These are phyloP conservation scores for Apiospora hydei DNA, from an alignment of 2,329 filamentous ascomycete species.

Conservation along the genomic window DNA sequence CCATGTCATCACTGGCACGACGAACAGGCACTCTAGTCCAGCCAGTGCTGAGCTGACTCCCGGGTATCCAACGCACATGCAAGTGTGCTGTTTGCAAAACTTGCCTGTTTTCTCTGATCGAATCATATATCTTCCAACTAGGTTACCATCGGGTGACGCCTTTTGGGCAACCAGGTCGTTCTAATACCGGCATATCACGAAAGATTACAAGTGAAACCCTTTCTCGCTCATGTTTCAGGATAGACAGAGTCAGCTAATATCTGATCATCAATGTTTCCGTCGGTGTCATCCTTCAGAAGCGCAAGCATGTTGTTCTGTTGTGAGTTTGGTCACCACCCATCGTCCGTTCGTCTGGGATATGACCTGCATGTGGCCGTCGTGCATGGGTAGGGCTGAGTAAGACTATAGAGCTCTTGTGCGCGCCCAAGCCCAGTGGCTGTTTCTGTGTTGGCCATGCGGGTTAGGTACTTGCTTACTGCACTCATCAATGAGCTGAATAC, in stretches of 20 bases:
- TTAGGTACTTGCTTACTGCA: not conserved
- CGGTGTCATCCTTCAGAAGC: not conserved
- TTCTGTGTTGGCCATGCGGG: too few species aligned
- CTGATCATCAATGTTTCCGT: too few species aligned
- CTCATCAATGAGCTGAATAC: not conserved
- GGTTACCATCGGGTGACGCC: not conserved
- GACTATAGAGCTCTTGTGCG: not conserved
- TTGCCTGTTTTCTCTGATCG: not conserved
- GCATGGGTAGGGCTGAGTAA: slow-evolving; percentile 8
- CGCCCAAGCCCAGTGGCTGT: not conserved
- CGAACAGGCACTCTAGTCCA: not conserved
- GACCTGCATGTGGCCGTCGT: not conserved
- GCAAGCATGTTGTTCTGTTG: not conserved
- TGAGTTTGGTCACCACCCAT: not conserved
- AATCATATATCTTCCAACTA: not conserved
- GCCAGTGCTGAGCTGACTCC: not conserved
- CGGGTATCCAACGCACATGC: not conserved
- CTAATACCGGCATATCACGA: not conserved
- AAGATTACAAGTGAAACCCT: not conserved
- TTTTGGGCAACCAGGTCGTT: not conserved
- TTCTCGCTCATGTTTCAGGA: not conserved
- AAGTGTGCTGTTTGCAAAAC: not conserved
- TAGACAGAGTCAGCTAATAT: not conserved
- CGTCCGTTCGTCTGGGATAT: not conserved
- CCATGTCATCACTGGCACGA: not conserved